A percentile compares a stretch with the other conserved stretches of the same genome.
Conservation (phyloP, 305 asterid genomes). For the Fraxinus latifolia region DNA sequence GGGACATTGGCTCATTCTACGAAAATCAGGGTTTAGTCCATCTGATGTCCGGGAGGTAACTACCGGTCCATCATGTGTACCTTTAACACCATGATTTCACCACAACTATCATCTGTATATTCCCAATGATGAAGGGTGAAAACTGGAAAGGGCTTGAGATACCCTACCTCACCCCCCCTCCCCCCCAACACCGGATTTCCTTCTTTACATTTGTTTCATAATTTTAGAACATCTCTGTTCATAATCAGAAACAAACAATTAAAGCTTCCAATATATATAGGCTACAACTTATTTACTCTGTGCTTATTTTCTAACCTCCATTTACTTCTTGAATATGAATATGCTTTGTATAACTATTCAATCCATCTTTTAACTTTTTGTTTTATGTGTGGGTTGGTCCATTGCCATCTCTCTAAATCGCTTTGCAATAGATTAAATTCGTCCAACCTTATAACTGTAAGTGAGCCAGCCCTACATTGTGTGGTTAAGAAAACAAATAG, state of each 20-base stretch:
- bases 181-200: background rate
- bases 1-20: constrained; percentile 70
- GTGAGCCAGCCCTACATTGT: background rate
- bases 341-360: background rate
- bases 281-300: background rate
- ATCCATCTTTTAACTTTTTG: background rate
- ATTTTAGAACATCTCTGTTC: background rate
- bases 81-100: background rate
- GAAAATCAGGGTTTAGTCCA: constrained; percentile 60
- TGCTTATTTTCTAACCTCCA: background rate
- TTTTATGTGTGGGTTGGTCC: background rate
- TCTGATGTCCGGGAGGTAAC: constrained; percentile 64
- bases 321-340: background rate
- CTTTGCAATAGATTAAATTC: background rate
- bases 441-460: background rate
- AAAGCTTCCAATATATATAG: background rate
- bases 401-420: background rate
- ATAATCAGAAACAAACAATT: background rate
- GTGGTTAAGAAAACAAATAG: background rate
- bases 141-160: background rate
- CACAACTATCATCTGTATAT: background rate
- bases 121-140: background rate
- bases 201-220: background rate
- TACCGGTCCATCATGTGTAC: background rate
- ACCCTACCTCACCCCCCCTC: background rate